Evolutionary conservation across 2,329 filamentous ascomycete species (phyloP), one percentile per base, ranked within the genome.

Genomic region (Claviceps humidiphila): DNA sequence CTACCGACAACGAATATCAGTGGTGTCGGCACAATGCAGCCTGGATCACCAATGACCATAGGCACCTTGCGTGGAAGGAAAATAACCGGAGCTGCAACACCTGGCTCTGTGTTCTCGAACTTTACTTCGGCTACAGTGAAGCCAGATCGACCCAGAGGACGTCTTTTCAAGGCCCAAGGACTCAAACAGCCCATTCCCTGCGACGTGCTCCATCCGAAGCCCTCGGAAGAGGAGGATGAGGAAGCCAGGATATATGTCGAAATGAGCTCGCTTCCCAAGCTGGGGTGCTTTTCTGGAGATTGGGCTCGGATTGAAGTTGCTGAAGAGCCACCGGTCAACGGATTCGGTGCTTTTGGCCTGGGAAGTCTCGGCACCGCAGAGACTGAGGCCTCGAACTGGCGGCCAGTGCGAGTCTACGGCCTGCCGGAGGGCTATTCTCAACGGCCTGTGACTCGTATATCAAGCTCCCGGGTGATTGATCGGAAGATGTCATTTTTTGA

Each of bases 201-300:
- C 48, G 87, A 91, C 44, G 69, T 94, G 2, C 72, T 98, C 2
- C 85, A 97, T 58, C 93, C 93, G 0, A 90, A 86, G 58, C 91
- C 93, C 2, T 71, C 70, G 1, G 67, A 75, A 0, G 79, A 82
- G 26, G 89, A 96, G 55, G 93, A 98, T 55, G 89, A 95, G 58
- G 85, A 94, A 59, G 84, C 88, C 1, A 82, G 93, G 47, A 78
- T 97, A 2, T 98, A 91, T 61, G 90, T 98, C 5, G 89, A 96
- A 60, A 85, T 94, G 7, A 84, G 81, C 53, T 87, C 88, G 1
- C 70, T 98, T 20, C 85, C 88, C 14, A 89, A 90, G 59, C 85
- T 98, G 51, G 90, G 91, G 16, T 97, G 91, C 66, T 98, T 98
- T 64, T 97, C 91, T 0, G 93, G 93, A 34, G 93, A 98, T 63